Percentiles rank a stretch among this genome's conserved stretches.
Conservation (phyloP, 2,329 filamentous ascomycete genomes). For the Aspergillus alliaceus region DNA sequence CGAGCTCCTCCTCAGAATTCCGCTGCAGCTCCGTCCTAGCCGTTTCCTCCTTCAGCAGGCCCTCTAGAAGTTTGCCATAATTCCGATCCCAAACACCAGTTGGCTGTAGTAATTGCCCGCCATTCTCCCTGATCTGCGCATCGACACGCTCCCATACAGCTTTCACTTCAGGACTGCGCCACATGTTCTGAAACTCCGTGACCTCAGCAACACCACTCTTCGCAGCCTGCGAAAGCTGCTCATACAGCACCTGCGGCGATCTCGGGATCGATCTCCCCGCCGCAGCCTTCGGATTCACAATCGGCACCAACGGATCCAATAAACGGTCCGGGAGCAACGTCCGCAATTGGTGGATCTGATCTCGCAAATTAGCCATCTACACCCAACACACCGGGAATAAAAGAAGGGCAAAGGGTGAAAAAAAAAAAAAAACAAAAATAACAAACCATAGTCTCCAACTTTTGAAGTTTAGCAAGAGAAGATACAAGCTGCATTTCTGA, state of each 20-base stretch:
- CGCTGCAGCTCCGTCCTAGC: conserved; percentile 24
- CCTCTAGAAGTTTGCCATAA: conserved; percentile 37
- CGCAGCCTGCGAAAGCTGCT: conserved; percentile 36
- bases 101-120: conserved; percentile 38
- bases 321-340: conserved; percentile 42
- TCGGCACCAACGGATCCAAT: conserved; percentile 40
- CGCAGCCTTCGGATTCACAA: conserved; percentile 32
- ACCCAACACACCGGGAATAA: background rate
- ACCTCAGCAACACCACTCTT: conserved; percentile 38
- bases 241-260: conserved; percentile 37
- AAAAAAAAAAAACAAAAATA: too few species aligned
- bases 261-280: conserved; percentile 23
- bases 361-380: conserved; percentile 7
- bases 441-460: conserved; percentile 35
- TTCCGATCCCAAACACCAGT: conserved; percentile 42
- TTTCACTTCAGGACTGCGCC: conserved; percentile 42
- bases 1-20: conserved; percentile 29
- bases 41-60: conserved; percentile 30
- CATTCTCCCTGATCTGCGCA: conserved; percentile 36
- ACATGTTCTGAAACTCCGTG: conserved; percentile 39
- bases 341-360: conserved; percentile 45
- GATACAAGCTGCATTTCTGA: conserved; percentile 41
- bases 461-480: conserved; percentile 41
- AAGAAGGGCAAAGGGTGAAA: too few species aligned
- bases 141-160: conserved; percentile 40